Evolutionary conservation across 2,329 filamentous ascomycete genomes (phyloP), one percentile per base, ranked within the genome.

Genomic region (Venturia effusa): DNA sequence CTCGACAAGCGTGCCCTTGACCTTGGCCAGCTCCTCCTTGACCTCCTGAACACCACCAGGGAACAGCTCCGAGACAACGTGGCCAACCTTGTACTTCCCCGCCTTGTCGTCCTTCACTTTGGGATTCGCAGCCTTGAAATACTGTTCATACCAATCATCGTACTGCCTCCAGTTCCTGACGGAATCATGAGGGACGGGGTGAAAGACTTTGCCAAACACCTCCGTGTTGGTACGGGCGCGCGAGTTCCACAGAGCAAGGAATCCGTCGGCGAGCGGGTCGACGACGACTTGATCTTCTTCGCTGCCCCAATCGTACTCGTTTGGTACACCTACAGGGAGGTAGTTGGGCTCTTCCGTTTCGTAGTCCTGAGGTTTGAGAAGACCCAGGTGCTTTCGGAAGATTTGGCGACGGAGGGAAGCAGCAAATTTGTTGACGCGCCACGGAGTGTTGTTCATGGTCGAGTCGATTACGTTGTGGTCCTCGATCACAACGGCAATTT

Each of bases 361-460:
- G 65, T 88, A 80, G 22, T 86, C 79, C 72, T 97, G 91, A 0
- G 89, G 83, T 4, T 83, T 87, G 11, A 96, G 80, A 10, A 96
- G 81, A 54, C 93, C 93, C 1, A 97, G 83, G 72, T 97, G 93
- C 78, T 97, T 95, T 68, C 92, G 86, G 85, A 90, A 96, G 67
- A 97, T 84, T 72, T 92, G 86, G 41, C 92, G 85, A 27, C 93
- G 88, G 13, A 97, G 86, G 0, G 88, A 90, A 5, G 90, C 80
- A 1, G 92, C 92, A 71, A 93, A 92, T 64, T 83, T 82, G 10
- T 86, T 87, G 8, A 90, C 93, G 39, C 80, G 82, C 78, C 83
- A 96, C 0, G 84, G 84, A 27, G 81, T 78, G 3, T 90, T 89
- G 67, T 87, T 82, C 89, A 96, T 95, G 66, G 75, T 77, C 22